A percentile compares a stretch with the other conserved stretches of the same genome.
These are phyloP conservation scores for Actinomortierella ambigua DNA, from an alignment of 371 early-diverging fungal genomes.

Conservation along the genomic window DNA sequence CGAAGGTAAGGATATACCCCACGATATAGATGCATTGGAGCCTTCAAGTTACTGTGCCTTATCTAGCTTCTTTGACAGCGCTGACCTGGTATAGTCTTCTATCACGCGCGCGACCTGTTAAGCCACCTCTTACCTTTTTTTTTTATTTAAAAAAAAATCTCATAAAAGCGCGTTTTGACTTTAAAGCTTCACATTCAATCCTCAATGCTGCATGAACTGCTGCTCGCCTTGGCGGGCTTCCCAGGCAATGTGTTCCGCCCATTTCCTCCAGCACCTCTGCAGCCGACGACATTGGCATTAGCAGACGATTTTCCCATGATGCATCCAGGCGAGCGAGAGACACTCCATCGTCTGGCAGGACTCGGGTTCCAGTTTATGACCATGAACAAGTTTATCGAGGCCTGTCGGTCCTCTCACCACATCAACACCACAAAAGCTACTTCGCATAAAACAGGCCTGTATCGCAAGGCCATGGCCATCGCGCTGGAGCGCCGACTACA, in stretches of 20 bases:
- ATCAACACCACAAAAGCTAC: conserved; percentile 13
- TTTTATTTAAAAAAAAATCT: conserved; percentile 3
- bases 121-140: background rate
- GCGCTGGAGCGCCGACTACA: conserved; percentile 55
- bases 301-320: conserved; percentile 64
- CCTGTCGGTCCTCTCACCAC: conserved; percentile 18
- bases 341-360: conserved; percentile 65
- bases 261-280: conserved; percentile 49
- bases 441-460: conserved; percentile 4
- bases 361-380: conserved; percentile 64
- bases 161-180: too few relatives aligned
- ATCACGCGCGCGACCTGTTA: too few relatives aligned
- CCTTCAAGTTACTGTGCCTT: background rate
- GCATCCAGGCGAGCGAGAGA: conserved; percentile 71
- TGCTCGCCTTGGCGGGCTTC: conserved; percentile 71
- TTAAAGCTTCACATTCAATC: background rate
- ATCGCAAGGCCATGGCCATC: conserved; percentile 54
- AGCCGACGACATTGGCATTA: conserved; percentile 60
- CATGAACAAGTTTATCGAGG: conserved; percentile 51
- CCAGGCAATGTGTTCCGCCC: conserved; percentile 73
- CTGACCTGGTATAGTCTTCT: too few relatives aligned
- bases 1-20: too few relatives aligned
- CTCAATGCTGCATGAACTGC: conserved; percentile 80
- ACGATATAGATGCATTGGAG: background rate
- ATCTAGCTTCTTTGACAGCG: too few relatives aligned